These are phyloP conservation scores for Penicillium sp. DNA, from an alignment of 2,329 filamentous ascomycete species.

Conservation along the genomic window DNA sequence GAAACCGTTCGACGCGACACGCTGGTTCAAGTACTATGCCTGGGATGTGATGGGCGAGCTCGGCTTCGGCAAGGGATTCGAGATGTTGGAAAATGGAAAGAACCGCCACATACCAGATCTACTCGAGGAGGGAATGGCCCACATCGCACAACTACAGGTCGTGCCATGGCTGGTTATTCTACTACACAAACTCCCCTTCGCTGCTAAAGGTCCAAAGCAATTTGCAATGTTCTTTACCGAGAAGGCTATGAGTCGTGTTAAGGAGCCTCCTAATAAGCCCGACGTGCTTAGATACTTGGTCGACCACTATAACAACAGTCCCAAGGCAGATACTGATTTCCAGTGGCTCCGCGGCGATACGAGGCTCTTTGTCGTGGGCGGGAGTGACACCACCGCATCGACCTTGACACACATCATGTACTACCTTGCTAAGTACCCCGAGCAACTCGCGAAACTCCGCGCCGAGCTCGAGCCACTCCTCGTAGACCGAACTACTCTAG, in stretches of 20 bases:
- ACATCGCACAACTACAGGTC: not conserved
- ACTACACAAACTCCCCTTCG: not conserved
- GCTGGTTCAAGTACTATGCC: constrained; percentile 42
- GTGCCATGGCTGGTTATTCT: not conserved
- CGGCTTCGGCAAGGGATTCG: constrained; percentile 42
- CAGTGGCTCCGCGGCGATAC: not conserved
- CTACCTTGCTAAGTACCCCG: not conserved
- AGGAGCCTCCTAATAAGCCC: not conserved
- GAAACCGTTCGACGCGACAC: not conserved
- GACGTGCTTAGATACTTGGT: not conserved
- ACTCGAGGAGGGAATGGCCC: not conserved
- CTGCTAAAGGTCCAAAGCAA: not conserved
- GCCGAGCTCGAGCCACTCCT: not conserved
- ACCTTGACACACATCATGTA: not conserved
- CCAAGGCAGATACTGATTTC: not conserved
- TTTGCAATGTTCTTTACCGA: not conserved
- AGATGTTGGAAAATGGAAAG: constrained; percentile 30
- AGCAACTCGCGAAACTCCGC: not conserved
- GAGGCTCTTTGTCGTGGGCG: not conserved
- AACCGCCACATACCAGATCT: constrained; percentile 22
- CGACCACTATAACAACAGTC: not conserved
- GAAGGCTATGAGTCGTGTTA: not conserved
- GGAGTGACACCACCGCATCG: not conserved
- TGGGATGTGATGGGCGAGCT: constrained; percentile 49
- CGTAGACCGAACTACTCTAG: not conserved